Conservation (phyloP, 139 green algal genomes). For the Chlorokybus atmophyticus region DNA sequence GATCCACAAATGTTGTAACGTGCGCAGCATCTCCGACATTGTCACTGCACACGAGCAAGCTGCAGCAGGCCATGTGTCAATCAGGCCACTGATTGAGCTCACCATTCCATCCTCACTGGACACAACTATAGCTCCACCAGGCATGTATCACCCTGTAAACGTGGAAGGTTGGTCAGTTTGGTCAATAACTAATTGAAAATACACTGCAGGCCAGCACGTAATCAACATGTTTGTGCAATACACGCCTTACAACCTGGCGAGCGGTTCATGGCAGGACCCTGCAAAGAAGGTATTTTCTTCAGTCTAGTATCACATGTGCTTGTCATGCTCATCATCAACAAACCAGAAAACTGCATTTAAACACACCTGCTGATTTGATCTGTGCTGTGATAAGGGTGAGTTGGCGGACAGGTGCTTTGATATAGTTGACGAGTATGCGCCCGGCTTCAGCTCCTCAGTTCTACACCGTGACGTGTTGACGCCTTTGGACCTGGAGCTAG, state of each 20-base stretch:
- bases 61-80: not conserved
- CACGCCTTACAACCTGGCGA: conserved; percentile 9
- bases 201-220: conserved; percentile 31
- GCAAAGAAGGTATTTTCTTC: too few species aligned
- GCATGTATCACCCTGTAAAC: too few species aligned
- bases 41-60: conserved; percentile 3
- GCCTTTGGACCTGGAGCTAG: conserved; percentile 4
- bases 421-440: conserved; percentile 6
- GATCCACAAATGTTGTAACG: too few species aligned
- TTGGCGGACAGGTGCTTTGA: conserved; percentile 3
- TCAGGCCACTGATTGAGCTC: conserved; percentile 9
- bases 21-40: not conserved
- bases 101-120: conserved; percentile 25
- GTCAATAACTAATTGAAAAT: too few species aligned
- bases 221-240: conserved; percentile 29
- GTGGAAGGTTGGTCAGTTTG: too few species aligned
- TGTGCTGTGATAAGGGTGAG: too few species aligned
- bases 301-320: too few species aligned
- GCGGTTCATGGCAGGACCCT: not conserved
- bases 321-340: too few species aligned
- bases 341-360: too few species aligned
- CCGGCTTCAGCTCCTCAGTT: conserved; percentile 6
- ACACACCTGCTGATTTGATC: too few species aligned
- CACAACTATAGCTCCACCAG: conserved; percentile 18
- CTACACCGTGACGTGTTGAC: conserved; percentile 2